Evolutionary conservation across 768 basidiomycete genomes (phyloP).

Genomic region (Guyanaporus albipodus): DNA sequence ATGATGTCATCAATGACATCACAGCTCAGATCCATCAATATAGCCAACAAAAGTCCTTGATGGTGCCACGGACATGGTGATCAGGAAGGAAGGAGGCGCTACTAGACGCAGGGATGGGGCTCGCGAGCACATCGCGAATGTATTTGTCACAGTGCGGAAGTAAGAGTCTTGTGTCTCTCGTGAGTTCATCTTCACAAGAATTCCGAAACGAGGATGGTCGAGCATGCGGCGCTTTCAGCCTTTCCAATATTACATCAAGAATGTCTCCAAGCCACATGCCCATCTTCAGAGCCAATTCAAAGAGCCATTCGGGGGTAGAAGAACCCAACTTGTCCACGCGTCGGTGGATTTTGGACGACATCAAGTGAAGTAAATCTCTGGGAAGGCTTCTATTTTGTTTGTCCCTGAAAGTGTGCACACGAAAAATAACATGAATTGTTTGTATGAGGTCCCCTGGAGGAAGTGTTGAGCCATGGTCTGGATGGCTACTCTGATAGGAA

Average conservation of each 20-base stretch:
- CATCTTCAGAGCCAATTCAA: conserved; percentile 34
- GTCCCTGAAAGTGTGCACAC: conserved; percentile 22
- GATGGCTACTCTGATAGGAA: conserved; percentile 28
- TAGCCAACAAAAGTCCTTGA: too few species aligned
- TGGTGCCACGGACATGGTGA: too few species aligned
- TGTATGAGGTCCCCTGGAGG: conserved; percentile 33
- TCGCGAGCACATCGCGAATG: too few species aligned
- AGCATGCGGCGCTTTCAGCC: conserved; percentile 34
- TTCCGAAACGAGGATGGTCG: conserved; percentile 18
- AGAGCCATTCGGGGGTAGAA: conserved; percentile 27
- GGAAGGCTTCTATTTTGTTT: conserved; percentile 10
- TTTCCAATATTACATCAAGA: conserved; percentile 28
- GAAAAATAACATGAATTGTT: conserved; percentile 44
- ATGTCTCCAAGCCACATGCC: conserved; percentile 14
- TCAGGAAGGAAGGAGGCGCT: too few species aligned
- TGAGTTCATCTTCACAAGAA: too few species aligned
- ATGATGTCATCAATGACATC: too few species aligned
- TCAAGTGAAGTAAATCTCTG: conserved; percentile 24
- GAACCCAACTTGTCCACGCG: conserved; percentile 18
- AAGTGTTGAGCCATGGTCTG: conserved; percentile 20
- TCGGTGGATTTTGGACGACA: conserved; percentile 20
- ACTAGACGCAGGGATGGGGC: too few species aligned
- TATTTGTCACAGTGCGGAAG: too few species aligned
- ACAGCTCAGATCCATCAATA: too few species aligned
- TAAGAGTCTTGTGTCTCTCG: too few species aligned